Base-by-base conservation (phyloP, 2,329 filamentous ascomycete genomes). In the Pseudogymnoascus sp. region DNA sequence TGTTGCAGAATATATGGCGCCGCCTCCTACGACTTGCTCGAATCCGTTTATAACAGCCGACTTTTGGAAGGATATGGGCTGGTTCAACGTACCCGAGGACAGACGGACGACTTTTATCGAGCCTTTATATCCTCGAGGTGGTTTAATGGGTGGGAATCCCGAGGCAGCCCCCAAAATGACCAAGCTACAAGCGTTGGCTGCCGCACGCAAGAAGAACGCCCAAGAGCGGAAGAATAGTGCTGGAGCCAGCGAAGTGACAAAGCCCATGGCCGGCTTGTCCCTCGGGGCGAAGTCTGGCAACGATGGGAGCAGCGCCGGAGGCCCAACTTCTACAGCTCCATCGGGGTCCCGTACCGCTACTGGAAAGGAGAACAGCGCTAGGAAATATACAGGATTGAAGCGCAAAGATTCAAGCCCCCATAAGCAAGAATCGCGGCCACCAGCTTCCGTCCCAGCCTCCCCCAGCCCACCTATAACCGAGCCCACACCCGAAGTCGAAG, bases 181-280 rank as follows among this genome's bases (percentile, higher is more conserved):
- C 4, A 99, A 99, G 71, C 79, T 99, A 53, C 93, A 96, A 69
- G 91, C 91, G 59, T 79, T 99, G 44, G 92, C 93, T 61, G 91
- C 91, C 35, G 89, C 90, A 62, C 83, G 92, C 28, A 92, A 92
- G 73, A 92, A 90, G 76, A 96, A 92, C 74, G 86, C 86, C 12
- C 86, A 86, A 31, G 86, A 88, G 40, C 86, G 83, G 69, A 78
- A 74, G 50, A 64, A 69, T 47, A 62, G 44, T 59, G 63, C 31
- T 18, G 61, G 38, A 21, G 64, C 63, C 3, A 33, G 35, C 21
- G 69, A 65, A 7, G 65, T 71, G 2, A 69, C 70, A 59, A 68
- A 69, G 44, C 67, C 71, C 5, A 67, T 72, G 69, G 67, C 67
- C 2, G 65, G 64, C 28, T 65, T 71, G 11, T 62, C 60, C 5